Conservation (phyloP, 202 grass and related monocot genomes). For the Sporobolus alterniflorus region DNA sequence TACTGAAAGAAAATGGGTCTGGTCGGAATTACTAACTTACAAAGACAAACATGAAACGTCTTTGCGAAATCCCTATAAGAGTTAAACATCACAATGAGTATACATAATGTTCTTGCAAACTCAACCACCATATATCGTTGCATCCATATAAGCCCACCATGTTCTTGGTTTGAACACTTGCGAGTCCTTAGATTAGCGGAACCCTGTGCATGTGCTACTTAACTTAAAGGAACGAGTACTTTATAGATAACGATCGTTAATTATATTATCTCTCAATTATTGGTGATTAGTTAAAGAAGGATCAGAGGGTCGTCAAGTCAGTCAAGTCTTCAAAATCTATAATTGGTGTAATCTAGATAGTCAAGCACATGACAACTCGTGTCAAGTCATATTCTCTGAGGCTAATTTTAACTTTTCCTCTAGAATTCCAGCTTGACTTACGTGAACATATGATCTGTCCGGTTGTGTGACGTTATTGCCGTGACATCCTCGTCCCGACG, state of each 20-base stretch:
- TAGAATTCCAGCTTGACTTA: neutral
- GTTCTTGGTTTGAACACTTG: no score
- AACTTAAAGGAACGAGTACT: neutral
- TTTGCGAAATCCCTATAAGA: neutral
- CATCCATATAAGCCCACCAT: no score
- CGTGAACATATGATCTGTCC: neutral
- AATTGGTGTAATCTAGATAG: neutral
- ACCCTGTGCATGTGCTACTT: no score
- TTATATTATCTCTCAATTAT: neutral
- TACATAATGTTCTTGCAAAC: neutral
- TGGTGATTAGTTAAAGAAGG: neutral
- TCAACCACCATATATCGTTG: neutral
- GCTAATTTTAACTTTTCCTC: neutral
- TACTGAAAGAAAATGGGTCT: no score
- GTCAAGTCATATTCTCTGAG: neutral
- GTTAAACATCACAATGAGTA: neutral
- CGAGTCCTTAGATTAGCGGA: no score
- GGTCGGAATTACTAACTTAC: neutral
- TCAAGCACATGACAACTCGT: slow-evolving; percentile 2
- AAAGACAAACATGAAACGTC: neutral
- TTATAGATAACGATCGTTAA: no score
- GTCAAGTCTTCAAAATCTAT: neutral
- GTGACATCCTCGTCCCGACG: no score
- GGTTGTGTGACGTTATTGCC: neutral
- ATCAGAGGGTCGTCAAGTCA: slow-evolving; percentile 3